Percentiles rank a stretch among this genome's conserved stretches.
Conservation (phyloP, 2,329 filamentous ascomycete species). For the Corniculantispora saksenae region DNA sequence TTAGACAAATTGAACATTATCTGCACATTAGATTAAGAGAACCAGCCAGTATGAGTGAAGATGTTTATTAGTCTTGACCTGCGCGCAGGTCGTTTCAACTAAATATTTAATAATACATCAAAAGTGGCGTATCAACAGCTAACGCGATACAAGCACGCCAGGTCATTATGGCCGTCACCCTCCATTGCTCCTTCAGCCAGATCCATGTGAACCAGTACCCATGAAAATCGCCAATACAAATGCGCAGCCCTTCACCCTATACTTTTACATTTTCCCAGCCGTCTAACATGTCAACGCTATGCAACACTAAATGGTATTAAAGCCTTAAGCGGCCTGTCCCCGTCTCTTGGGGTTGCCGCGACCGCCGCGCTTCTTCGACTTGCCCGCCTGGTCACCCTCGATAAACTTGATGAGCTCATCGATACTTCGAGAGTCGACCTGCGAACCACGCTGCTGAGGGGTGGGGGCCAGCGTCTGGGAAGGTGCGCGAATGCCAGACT, state of each 20-base stretch:
- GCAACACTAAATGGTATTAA: conserved; percentile 13
- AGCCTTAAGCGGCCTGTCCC: conserved; percentile 30
- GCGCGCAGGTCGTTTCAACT: background rate
- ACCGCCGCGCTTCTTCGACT: conserved; percentile 57
- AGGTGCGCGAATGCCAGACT: conserved; percentile 60
- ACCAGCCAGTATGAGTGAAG: conserved; percentile 24
- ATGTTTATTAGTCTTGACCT: conserved; percentile 20
- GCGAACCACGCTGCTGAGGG: conserved; percentile 32
- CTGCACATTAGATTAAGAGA: background rate
- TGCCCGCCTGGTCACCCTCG: conserved; percentile 67
- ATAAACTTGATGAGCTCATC: conserved; percentile 95
- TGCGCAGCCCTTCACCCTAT: conserved; percentile 4
- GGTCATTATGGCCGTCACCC: background rate
- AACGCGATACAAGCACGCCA: background rate
- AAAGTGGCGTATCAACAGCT: conserved; percentile 11
- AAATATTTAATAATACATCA: conserved; percentile 13
- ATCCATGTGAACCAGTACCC: conserved; percentile 7
- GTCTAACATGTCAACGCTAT: conserved; percentile 7
- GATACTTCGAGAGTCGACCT: conserved; percentile 77
- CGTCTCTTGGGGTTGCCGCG: conserved; percentile 59
- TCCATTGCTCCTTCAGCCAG: conserved; percentile 5
- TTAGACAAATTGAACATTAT: background rate
- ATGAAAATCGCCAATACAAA: conserved; percentile 7
- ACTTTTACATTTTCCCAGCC: conserved; percentile 18
- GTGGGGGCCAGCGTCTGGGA: conserved; percentile 33